A percentile compares a stretch with the other conserved stretches of the same genome.
Conservation (phyloP, 2,329 filamentous ascomycete genomes). For the Teratosphaeria viscida region DNA sequence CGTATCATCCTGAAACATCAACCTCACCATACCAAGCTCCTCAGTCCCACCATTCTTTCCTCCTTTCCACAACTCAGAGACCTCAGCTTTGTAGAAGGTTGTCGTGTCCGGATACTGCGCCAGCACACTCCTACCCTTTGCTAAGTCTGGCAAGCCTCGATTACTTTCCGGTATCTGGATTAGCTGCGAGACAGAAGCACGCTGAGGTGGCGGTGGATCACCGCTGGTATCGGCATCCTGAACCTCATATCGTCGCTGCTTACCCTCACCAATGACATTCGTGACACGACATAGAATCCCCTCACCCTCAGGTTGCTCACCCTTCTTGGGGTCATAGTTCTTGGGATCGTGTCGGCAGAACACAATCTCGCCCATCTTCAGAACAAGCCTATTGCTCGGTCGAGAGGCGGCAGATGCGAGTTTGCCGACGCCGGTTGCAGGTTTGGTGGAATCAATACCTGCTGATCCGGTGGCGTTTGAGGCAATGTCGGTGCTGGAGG, state of each 20-base stretch:
- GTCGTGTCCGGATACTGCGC: slow-evolving; percentile 43
- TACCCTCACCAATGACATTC: slow-evolving; percentile 42
- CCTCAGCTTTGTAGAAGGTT: slow-evolving; percentile 45
- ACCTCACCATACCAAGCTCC: slow-evolving; percentile 27
- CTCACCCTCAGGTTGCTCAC: slow-evolving; percentile 34
- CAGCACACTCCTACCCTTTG: slow-evolving; percentile 34
- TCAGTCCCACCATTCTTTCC: slow-evolving; percentile 23
- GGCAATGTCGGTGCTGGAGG: slow-evolving; percentile 33
- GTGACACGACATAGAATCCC: slow-evolving; percentile 43
- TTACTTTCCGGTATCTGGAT: slow-evolving; percentile 35
- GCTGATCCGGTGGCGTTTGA: slow-evolving; percentile 10
- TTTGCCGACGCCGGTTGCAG: slow-evolving; percentile 17
- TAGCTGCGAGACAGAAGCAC: slow-evolving; percentile 38
- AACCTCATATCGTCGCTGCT: slow-evolving; percentile 44
- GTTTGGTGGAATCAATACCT: slow-evolving; percentile 1
- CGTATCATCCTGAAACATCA: slow-evolving; percentile 41
- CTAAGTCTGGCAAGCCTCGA: slow-evolving; percentile 30
- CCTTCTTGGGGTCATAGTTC: slow-evolving; percentile 18
- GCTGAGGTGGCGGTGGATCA: slow-evolving; percentile 21
- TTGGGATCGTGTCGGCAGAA: slow-evolving; percentile 38
- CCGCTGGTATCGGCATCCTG: slow-evolving; percentile 35
- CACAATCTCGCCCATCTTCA: slow-evolving; percentile 36
- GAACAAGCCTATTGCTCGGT: slow-evolving; percentile 20
- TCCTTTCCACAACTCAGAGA: slow-evolving; percentile 32
- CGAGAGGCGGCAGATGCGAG: slow-evolving; percentile 9